phyloP scores from a whole-genome alignment of 1,284 basidiomycete species.

The Trametes polyzona region DNA sequence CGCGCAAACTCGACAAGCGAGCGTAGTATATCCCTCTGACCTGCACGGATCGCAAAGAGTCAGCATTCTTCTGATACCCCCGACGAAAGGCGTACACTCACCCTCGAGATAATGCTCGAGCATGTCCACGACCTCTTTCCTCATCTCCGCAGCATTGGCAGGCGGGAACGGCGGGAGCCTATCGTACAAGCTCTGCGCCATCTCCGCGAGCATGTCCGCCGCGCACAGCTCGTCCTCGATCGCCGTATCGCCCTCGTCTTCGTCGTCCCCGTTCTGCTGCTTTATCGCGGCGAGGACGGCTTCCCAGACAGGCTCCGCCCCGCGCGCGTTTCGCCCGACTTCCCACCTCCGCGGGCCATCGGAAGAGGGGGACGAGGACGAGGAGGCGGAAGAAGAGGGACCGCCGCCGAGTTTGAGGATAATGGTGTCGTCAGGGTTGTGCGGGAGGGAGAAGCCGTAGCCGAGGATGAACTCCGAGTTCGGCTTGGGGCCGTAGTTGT shows the following conservation, averaged over 20 bases:
- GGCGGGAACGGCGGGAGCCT: slow-evolving; percentile 47
- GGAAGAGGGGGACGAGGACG: slow-evolving; percentile 20
- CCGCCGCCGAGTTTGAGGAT: slow-evolving; percentile 75
- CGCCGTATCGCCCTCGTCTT: slow-evolving; percentile 29
- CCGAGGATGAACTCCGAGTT: slow-evolving; percentile 87
- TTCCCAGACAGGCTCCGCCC: slow-evolving; percentile 63
- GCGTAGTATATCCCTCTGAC: slow-evolving; percentile 48
- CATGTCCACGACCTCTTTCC: slow-evolving; percentile 59
- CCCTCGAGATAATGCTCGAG: slow-evolving; percentile 62
- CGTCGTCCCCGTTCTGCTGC: slow-evolving; percentile 25
- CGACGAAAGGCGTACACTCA: slow-evolving; percentile 26
- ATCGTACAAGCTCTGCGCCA: slow-evolving; percentile 61
- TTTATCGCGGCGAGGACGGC: slow-evolving; percentile 53
- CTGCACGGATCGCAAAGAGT: slow-evolving; percentile 27
- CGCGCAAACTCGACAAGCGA: slow-evolving; percentile 48
- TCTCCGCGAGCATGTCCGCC: slow-evolving; percentile 63
- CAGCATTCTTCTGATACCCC: neutral
- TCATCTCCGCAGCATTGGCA: slow-evolving; percentile 34
- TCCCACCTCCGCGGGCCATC: slow-evolving; percentile 61
- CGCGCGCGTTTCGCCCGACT: slow-evolving; percentile 59
- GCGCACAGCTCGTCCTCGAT: slow-evolving; percentile 69
- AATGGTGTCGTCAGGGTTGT: slow-evolving; percentile 86
- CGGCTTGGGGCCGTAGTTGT: slow-evolving; percentile 87
- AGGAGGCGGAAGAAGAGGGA: slow-evolving; percentile 15
- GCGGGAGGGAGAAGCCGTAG: slow-evolving; percentile 81